phyloP scores from a whole-genome alignment of 2,329 filamentous ascomycete genomes.

The Phoma sp. region DNA sequence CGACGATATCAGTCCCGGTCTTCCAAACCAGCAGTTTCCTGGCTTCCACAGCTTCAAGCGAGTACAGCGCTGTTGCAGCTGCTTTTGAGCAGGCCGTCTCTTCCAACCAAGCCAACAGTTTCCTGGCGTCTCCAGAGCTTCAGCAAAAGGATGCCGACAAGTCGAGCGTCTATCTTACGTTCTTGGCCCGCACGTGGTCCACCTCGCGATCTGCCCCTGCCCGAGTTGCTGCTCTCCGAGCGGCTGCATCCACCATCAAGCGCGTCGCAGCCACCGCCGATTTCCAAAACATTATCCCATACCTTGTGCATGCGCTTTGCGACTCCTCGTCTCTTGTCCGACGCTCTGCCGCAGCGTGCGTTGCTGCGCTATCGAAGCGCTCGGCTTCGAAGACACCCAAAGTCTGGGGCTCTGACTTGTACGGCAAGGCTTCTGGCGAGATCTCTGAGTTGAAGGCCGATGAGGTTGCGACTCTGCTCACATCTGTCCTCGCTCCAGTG shows the following conservation, averaged over 20 bases:
- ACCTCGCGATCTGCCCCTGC: conserved; percentile 73
- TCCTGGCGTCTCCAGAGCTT: conserved; percentile 64
- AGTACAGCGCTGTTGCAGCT: conserved; percentile 40
- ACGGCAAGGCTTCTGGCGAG: conserved; percentile 60
- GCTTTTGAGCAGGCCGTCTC: conserved; percentile 40
- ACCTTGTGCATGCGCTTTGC: conserved; percentile 74
- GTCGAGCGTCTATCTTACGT: conserved; percentile 73
- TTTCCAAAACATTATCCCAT: conserved; percentile 83
- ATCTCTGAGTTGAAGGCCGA: conserved; percentile 68
- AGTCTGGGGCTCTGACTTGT: conserved; percentile 56
- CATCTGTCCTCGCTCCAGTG: conserved; percentile 73
- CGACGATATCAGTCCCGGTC: conserved; percentile 29
- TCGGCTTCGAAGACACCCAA: conserved; percentile 19
- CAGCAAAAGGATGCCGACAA: conserved; percentile 61
- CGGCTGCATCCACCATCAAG: conserved; percentile 47
- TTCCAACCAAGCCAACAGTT: conserved; percentile 39
- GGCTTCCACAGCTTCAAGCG: conserved; percentile 11
- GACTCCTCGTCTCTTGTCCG: conserved; percentile 80
- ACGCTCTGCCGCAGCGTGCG: conserved; percentile 72
- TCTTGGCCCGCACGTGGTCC: conserved; percentile 78
- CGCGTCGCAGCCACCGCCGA: conserved; percentile 59
- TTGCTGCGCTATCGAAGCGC: conserved; percentile 46
- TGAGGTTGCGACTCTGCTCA: conserved; percentile 58
- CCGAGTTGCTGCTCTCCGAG: conserved; percentile 71
- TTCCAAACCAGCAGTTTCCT: conserved; percentile 41